These are phyloP conservation scores for Liquidambar formosana DNA, from an alignment of 164 flowering plant species.

Conservation along the genomic window DNA sequence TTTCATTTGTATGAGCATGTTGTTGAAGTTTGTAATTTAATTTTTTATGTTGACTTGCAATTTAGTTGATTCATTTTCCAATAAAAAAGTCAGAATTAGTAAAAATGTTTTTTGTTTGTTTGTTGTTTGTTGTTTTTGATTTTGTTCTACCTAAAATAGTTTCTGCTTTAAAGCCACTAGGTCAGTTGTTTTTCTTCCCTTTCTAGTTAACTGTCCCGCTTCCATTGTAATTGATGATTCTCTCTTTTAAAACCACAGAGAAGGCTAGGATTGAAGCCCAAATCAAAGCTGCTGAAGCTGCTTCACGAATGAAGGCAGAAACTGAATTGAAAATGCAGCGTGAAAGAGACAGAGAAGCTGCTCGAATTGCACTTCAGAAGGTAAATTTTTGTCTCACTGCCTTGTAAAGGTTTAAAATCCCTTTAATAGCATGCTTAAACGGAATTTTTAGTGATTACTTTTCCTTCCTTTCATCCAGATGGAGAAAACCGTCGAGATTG, in stretches of 20 bases:
- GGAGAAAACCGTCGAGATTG: conserved; percentile 64
- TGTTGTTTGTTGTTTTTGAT: too few relatives aligned
- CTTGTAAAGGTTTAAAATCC: not conserved
- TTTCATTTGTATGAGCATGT: too few relatives aligned
- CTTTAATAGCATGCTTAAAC: not conserved
- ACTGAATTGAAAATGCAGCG: conserved; percentile 50
- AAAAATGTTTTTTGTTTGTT: too few relatives aligned
- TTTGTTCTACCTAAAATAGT: too few relatives aligned
- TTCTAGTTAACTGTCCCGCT: too few relatives aligned
- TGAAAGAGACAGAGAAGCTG: conserved; percentile 74
- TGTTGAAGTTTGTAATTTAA: too few relatives aligned
- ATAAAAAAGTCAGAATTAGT: too few relatives aligned
- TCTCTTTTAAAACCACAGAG: conserved; percentile 35
- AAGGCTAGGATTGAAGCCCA: conserved; percentile 64
- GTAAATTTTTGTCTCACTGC: conserved; percentile 23
- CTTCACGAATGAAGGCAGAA: conserved; percentile 44
- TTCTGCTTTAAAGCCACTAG: too few relatives aligned
- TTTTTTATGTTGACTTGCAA: too few relatives aligned
- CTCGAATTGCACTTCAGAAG: conserved; percentile 65
- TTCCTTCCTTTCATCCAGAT: conserved; percentile 37
- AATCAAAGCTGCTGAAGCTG: conserved; percentile 67
- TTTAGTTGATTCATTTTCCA: too few relatives aligned
- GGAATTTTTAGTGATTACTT: not conserved
- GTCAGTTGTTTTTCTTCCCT: too few relatives aligned
- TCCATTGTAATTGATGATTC: too few relatives aligned